Base-by-base conservation (phyloP, 2,329 filamentous ascomycete species). In the Pseudogymnoascus sp. region DNA sequence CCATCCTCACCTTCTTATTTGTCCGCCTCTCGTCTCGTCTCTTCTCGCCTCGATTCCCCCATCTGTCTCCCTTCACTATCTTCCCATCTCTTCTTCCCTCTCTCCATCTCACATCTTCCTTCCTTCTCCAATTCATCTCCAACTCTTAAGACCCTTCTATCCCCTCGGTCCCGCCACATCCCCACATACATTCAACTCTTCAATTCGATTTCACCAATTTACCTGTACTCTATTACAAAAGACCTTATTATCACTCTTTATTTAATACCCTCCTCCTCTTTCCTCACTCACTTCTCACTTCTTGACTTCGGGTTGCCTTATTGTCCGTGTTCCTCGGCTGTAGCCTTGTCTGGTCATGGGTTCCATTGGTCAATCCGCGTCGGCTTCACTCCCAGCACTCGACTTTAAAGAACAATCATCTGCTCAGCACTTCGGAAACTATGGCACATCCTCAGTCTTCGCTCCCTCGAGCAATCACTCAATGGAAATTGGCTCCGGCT, bases 21-120 rank as follows among this genome's bases (percentile, higher is more conserved):
- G 36, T 64, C 45, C 41, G 14, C 28, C 36, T 63, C 63, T 64
- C 60, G 16, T 48, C 39, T 63, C 64, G 41, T 66, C 64, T 62
- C 51, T 57, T 39, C 45, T 43, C 19, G 39, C 39, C 62, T 48
- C 51, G 34, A 16, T 21, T 39, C 19, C 21, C 54, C 36, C 64
- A 43, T 60, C 61, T 39, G 48, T 62, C 21, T 57, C 43, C 14
- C 51, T 61, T 61, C 37, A 34, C 62, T 65, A 45, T 61, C 60
- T 48, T 36, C 43, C 61, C 61, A 45, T 60, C 34, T 45, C 48
- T 23, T 45, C 48, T 23, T n/a, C n/a, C n/a, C n/a, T 39, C 63
- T 60, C 57, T 36, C 23, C 48, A 57, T 57, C 51, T 34, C 23
- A 48, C 21, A 6, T 14, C 43, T 34, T 57, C 25, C 51, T 57